Evolutionary conservation across 805 yeast species (phyloP).

Genomic region (Ogataea chonburiensis): DNA sequence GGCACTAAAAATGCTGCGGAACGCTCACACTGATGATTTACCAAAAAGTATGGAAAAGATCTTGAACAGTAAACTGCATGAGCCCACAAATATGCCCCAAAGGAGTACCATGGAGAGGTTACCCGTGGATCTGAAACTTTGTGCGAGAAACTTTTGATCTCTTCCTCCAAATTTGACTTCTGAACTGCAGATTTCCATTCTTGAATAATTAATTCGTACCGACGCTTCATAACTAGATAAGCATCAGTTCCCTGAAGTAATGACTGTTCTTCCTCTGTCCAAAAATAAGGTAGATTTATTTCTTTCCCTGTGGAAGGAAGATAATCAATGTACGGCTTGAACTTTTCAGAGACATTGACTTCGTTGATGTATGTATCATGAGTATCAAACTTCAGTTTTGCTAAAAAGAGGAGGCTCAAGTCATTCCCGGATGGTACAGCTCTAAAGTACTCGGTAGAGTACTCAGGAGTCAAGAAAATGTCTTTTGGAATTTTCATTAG

Average conservation of each 20-base stretch:
- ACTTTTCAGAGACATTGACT: slow-evolving; percentile 28
- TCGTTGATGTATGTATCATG: slow-evolving; percentile 17
- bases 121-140: slow-evolving; percentile 19
- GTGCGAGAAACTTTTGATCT: slow-evolving; percentile 3
- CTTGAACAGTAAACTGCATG: slow-evolving; percentile 67
- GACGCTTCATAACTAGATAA: slow-evolving; percentile 50
- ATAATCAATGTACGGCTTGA: slow-evolving; percentile 45
- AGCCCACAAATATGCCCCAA: slow-evolving; percentile 76
- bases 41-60: slow-evolving; percentile 73
- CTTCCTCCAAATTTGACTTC: slow-evolving; percentile 18
- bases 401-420: slow-evolving; percentile 38
- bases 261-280: slow-evolving; percentile 52
- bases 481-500: slow-evolving; percentile 40
- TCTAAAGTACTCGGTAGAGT: slow-evolving; percentile 35
- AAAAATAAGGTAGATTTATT: slow-evolving; percentile 64
- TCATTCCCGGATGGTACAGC: slow-evolving; percentile 29
- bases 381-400: slow-evolving; percentile 41
- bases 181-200: slow-evolving; percentile 52
- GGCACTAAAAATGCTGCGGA: slow-evolving; percentile 72
- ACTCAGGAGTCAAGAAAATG: slow-evolving; percentile 37
- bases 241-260: slow-evolving; percentile 69
- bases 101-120: slow-evolving; percentile 53
- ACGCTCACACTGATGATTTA: slow-evolving; percentile 31
- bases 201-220: slow-evolving; percentile 44
- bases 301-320: slow-evolving; percentile 43